Evolutionary conservation across 768 basidiomycete species (phyloP).

Genomic region (Lenzites betulinus): DNA sequence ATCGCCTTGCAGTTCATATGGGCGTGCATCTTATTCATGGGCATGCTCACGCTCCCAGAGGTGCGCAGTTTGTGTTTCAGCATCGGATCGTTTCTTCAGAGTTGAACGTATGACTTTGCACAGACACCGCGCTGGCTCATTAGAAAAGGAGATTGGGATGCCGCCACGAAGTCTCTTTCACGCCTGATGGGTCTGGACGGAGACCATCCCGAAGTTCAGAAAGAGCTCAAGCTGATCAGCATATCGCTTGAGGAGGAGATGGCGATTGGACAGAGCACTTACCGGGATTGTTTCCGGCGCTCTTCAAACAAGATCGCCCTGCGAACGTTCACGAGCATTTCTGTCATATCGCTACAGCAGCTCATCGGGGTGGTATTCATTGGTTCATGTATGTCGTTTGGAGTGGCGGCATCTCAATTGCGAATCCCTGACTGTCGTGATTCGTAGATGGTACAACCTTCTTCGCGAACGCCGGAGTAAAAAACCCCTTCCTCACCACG

Average conservation of each 20-base stretch:
- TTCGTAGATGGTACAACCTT: conserved; percentile 44
- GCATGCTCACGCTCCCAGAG: conserved; percentile 74
- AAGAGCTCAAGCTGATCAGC: conserved; percentile 51
- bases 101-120: not conserved
- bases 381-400: conserved; percentile 38
- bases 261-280: conserved; percentile 57
- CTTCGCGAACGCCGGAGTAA: conserved; percentile 45
- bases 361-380: conserved; percentile 80
- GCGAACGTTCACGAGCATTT: conserved; percentile 78
- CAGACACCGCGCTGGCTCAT: conserved; percentile 78
- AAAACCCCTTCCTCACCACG: conserved; percentile 51
- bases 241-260: conserved; percentile 64
- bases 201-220: conserved; percentile 52
- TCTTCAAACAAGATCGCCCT: conserved; percentile 60
- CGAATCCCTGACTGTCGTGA: not conserved
- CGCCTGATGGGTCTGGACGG: conserved; percentile 59
- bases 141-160: conserved; percentile 59
- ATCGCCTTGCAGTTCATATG: conserved; percentile 80
- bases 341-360: conserved; percentile 76
- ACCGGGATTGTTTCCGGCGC: conserved; percentile 60
- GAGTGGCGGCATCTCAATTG: not conserved
- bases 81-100: not conserved
- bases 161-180: conserved; percentile 56
- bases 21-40: conserved; percentile 66
- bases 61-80: conserved; percentile 3